Evolutionary conservation across 108 stramenopile genomes (phyloP).

Genomic region (Conticribra guillardii): DNA sequence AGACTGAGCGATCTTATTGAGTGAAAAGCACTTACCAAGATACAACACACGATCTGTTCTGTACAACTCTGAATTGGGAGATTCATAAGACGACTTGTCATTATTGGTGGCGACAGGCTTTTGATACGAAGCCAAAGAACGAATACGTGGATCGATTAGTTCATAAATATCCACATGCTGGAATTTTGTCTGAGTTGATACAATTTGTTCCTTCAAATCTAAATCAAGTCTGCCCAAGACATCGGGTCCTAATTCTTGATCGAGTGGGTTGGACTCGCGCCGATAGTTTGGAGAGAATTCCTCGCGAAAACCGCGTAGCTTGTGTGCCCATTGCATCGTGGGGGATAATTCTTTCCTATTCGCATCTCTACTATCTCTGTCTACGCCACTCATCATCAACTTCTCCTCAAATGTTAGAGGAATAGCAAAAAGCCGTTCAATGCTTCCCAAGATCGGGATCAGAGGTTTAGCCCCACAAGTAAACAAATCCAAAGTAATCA

Average conservation of each 20-base stretch:
- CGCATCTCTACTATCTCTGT: neutral
- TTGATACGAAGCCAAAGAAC: conserved; percentile 40
- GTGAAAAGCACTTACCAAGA: too few relatives aligned
- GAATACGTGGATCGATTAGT: conserved; percentile 47
- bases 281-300: conserved; percentile 37
- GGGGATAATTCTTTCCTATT: conserved; percentile 22
- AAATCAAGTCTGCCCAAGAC: conserved; percentile 23
- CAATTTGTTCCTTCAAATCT: conserved; percentile 30
- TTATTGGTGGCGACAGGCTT: conserved; percentile 29
- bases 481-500: conserved; percentile 81
- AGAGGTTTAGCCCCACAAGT: conserved; percentile 68
- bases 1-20: too few relatives aligned
- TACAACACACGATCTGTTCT: conserved; percentile 63
- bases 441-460: conserved; percentile 62
- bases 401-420: conserved; percentile 3
- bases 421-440: conserved; percentile 65
- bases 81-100: conserved; percentile 50
- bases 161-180: conserved; percentile 75
- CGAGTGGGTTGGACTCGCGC: conserved; percentile 33
- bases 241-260: conserved; percentile 14
- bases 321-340: conserved; percentile 68
- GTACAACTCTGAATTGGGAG: conserved; percentile 48
- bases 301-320: conserved; percentile 67
- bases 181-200: conserved; percentile 50
- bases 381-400: neutral